Evolutionary conservation across 2,329 filamentous ascomycete genomes (phyloP).

Genomic region (Verticillium nubilum): DNA sequence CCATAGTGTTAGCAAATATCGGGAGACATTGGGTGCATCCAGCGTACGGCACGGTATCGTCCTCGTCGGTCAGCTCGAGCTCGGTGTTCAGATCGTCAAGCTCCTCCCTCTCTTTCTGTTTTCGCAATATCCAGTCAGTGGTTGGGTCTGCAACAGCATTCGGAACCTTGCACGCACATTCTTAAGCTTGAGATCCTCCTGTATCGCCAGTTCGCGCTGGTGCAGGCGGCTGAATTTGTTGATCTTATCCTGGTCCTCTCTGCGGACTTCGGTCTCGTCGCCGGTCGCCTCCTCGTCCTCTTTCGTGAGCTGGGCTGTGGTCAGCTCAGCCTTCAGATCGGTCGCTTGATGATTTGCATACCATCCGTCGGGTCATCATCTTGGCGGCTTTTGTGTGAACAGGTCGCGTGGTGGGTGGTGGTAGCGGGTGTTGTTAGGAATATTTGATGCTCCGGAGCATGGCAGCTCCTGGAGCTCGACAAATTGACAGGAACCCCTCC

Average conservation of each 20-base stretch:
- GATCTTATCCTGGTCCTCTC: constrained; percentile 98
- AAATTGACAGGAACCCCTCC: neutral
- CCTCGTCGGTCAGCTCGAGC: constrained; percentile 91
- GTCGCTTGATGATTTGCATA: constrained; percentile 21
- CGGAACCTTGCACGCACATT: constrained; percentile 48
- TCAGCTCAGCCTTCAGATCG: neutral
- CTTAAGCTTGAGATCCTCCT: constrained; percentile 77
- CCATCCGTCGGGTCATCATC: constrained; percentile 57
- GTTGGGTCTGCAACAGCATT: neutral
- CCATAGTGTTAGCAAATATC: neutral
- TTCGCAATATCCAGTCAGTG: constrained; percentile 9
- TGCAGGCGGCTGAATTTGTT: constrained; percentile 95
- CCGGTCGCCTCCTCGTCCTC: constrained; percentile 78
- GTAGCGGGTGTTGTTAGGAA: neutral
- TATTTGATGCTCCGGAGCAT: neutral
- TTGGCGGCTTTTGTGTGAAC: neutral
- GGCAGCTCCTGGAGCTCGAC: neutral
- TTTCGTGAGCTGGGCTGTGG: constrained; percentile 68
- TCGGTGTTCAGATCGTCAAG: constrained; percentile 88
- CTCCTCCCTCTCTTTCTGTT: constrained; percentile 96
- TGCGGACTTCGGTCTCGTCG: constrained; percentile 87
- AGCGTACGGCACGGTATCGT: constrained; percentile 82
- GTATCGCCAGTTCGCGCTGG: constrained; percentile 71
- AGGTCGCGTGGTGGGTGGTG: neutral
- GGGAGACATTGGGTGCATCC: neutral